Evolutionary conservation across 2,329 filamentous ascomycete species (phyloP).

Genomic region (Parastagonospora avenae): DNA sequence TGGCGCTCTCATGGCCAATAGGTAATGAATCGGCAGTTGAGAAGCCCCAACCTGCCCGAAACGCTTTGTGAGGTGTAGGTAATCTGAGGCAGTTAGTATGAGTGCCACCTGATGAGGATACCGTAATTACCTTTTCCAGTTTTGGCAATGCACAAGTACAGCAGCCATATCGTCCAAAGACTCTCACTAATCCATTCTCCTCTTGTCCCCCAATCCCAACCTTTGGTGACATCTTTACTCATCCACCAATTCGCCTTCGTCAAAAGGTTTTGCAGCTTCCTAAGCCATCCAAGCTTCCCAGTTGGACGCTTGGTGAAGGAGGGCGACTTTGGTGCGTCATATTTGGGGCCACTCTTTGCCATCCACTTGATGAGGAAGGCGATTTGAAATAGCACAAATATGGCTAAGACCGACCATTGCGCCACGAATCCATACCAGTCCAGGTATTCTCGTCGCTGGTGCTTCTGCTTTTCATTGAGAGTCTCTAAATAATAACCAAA

Average conservation of each 20-base stretch:
- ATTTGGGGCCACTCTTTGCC: conserved; percentile 27
- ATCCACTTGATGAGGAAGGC: conserved; percentile 46
- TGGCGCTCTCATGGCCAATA: conserved; percentile 58
- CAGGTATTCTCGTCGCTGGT: conserved; percentile 58
- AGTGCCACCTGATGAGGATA: too few species aligned
- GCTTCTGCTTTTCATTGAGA: conserved; percentile 56
- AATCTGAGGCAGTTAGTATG: conserved; percentile 52
- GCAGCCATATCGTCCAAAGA: conserved; percentile 59
- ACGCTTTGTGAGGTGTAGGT: conserved; percentile 67
- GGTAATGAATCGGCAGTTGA: conserved; percentile 63
- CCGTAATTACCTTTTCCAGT: conserved; percentile 60
- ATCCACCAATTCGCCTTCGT: conserved; percentile 51
- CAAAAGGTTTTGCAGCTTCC: conserved; percentile 26
- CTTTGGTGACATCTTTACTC: conserved; percentile 49
- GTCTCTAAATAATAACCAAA: conserved; percentile 60
- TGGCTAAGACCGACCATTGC: conserved; percentile 58
- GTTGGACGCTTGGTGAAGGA: conserved; percentile 44
- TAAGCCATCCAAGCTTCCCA: conserved; percentile 30
- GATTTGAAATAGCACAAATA: conserved; percentile 51
- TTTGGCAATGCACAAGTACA: conserved; percentile 55
- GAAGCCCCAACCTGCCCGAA: conserved; percentile 64
- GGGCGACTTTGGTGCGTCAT: conserved; percentile 50
- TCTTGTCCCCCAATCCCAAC: conserved; percentile 58
- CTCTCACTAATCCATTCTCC: conserved; percentile 56
- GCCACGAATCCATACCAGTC: conserved; percentile 61